Evolutionary conservation across 2,329 filamentous ascomycete genomes (phyloP).

Genomic region (Xylaria sp.): DNA sequence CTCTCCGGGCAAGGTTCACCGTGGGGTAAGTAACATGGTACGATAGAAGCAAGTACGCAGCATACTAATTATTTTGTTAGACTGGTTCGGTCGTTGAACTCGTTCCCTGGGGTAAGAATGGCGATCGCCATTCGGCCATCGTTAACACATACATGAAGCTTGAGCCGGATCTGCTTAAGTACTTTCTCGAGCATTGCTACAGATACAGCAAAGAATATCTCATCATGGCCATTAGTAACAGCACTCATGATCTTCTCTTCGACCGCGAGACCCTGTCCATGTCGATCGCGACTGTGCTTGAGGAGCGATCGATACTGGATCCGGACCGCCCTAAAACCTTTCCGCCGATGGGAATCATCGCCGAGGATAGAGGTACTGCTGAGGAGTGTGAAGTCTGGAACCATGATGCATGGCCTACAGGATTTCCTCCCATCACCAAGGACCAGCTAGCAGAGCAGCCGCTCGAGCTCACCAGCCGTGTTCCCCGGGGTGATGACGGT

Average conservation of each 20-base stretch:
- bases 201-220: constrained; percentile 59
- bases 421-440: constrained; percentile 41
- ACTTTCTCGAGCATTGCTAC: constrained; percentile 60
- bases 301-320: constrained; percentile 44
- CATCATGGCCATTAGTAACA: constrained; percentile 55
- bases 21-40: constrained; percentile 38
- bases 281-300: constrained; percentile 45
- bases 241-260: constrained; percentile 56
- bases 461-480: constrained; percentile 30
- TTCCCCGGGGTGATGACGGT: constrained; percentile 46
- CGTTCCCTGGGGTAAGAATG: constrained; percentile 46
- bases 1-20: constrained; percentile 42
- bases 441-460: constrained; percentile 39
- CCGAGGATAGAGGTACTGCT: constrained; percentile 42
- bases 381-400: constrained; percentile 36
- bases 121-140: constrained; percentile 47
- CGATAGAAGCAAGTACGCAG: background rate
- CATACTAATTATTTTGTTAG: constrained; percentile 36
- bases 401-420: constrained; percentile 43
- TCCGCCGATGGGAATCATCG: constrained; percentile 45
- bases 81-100: constrained; percentile 38
- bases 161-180: constrained; percentile 60
- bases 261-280: constrained; percentile 49
- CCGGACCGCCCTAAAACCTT: constrained; percentile 29
- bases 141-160: constrained; percentile 60